Evolutionary conservation across 495 filamentous ascomycete species (phyloP).

Genomic region (Tuber microsphaerosporum): DNA sequence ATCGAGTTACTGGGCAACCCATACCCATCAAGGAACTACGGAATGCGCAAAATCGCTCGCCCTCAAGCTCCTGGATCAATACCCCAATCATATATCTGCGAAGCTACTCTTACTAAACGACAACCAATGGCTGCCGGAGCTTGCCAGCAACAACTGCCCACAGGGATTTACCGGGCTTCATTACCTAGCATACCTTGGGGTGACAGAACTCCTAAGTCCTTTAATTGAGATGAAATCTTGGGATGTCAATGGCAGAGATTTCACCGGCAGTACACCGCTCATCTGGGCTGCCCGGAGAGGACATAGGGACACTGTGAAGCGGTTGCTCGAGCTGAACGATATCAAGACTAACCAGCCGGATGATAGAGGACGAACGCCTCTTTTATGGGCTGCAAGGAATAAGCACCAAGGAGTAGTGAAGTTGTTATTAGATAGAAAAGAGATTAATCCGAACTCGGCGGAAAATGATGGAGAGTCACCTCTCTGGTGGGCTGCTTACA

Average conservation of each 20-base stretch:
- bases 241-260: background rate
- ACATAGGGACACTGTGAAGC: background rate
- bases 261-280: background rate
- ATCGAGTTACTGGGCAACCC: background rate
- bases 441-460: background rate
- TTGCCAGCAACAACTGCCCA: background rate
- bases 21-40: background rate
- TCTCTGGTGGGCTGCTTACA: constrained; percentile 1
- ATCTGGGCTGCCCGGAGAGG: background rate
- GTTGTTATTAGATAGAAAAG: background rate
- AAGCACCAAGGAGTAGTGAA: background rate
- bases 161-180: constrained; percentile 1
- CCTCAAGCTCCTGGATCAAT: background rate
- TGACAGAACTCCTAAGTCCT: background rate
- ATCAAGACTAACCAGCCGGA: background rate
- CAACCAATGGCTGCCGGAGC: background rate
- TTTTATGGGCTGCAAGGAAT: background rate
- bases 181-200: background rate
- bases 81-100: background rate
- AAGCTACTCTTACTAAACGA: background rate
- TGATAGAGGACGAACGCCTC: background rate
- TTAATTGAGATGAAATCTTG: background rate
- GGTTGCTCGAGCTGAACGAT: background rate
- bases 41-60: background rate
- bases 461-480: background rate